phyloP scores from a whole-genome alignment of 257 asterid species.

The Solanum boliviense region DNA sequence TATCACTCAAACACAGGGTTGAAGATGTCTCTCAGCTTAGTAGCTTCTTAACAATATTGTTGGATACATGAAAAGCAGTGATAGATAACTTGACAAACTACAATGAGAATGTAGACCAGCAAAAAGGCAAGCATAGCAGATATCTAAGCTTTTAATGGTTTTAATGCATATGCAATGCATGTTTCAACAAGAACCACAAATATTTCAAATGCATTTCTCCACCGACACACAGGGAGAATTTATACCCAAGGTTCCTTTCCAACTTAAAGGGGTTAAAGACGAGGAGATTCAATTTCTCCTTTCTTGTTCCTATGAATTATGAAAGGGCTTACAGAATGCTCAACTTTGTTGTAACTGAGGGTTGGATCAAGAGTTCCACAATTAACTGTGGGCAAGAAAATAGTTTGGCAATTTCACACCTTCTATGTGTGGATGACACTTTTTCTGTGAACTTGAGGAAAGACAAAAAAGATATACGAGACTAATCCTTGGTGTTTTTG shows the following conservation, averaged over 20 bases:
- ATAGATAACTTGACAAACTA: neutral
- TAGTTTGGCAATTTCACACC: neutral
- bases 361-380: neutral
- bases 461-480: neutral
- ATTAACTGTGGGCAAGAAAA: neutral
- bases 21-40: neutral
- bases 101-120: neutral
- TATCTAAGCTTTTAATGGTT: neutral
- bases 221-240: neutral
- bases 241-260: neutral
- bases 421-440: neutral
- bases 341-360: neutral
- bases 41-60: neutral
- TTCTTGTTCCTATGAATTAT: neutral
- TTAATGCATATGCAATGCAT: neutral
- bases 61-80: neutral
- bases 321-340: neutral
- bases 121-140: neutral
- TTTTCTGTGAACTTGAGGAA: neutral
- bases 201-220: neutral
- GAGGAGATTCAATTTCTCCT: neutral
- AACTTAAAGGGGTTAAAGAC: neutral
- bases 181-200: neutral
- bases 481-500: neutral
- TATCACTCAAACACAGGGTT: neutral